Percentiles rank a stretch among this genome's conserved stretches.
phyloP scores from a whole-genome alignment of 768 basidiomycete genomes.

The Mycena pura region DNA sequence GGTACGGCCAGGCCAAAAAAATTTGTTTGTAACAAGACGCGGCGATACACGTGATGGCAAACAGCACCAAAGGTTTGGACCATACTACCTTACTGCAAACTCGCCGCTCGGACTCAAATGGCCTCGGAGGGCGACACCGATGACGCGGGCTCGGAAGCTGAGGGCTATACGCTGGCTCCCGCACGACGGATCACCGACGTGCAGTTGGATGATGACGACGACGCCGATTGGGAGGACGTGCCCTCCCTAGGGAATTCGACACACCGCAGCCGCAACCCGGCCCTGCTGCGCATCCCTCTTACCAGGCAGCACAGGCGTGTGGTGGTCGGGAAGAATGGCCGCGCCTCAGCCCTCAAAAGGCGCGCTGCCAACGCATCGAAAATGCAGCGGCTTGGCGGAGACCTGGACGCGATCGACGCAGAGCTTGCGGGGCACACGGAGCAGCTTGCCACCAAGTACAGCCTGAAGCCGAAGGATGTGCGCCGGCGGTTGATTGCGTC shows the following conservation, averaged over 20 bases:
- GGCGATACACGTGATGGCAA: not conserved
- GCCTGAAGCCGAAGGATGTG: no score
- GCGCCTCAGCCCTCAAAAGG: not conserved
- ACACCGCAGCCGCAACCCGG: constrained; percentile 2
- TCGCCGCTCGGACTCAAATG: no score
- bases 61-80: not conserved
- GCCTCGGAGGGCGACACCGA: not conserved
- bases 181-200: not conserved
- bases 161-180: not conserved
- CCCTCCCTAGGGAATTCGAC: not conserved
- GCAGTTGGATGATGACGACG: not conserved
- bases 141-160: not conserved
- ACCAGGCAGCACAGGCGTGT: not conserved
- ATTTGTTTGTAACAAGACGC: no score
- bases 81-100: not conserved
- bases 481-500: no score
- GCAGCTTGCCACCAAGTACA: no score
- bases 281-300: not conserved
- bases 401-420: no score
- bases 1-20: no score
- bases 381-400: no score
- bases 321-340: not conserved
- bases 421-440: no score
- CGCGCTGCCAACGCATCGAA: not conserved
- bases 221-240: no score